Base-by-base conservation (phyloP, 2,329 filamentous ascomycete genomes). In the Nemania serpens region DNA sequence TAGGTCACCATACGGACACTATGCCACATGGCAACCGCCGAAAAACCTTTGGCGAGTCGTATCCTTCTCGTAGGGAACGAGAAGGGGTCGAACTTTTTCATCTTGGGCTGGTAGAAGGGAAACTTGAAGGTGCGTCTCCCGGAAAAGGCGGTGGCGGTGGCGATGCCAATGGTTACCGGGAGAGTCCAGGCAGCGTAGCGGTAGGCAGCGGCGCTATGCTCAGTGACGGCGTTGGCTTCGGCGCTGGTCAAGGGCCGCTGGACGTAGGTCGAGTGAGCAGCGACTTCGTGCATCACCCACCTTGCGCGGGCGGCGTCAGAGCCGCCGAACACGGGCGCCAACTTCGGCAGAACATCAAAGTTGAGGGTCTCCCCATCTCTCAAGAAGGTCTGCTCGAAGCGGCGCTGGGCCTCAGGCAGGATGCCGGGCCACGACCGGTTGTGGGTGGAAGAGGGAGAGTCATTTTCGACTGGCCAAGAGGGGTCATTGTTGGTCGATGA, bases 41-140 rank as follows among this genome's bases (percentile, higher is more conserved):
- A 41, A 0, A 11, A 47, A 3, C 75, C 75, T 2, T 62, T 69
- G 1, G 75, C 42, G n/a, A 73, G 29, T 4, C 69, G 66, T 17
- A 57, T 15, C 2, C 46, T 43, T 42, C 56, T 63, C 5, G 56
- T 50, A 3, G 76, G 75, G 46, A 77, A 78, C 12, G 59, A 53
- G 33, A 55, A 33, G 9, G 75, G 74, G 55, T 75, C 67, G 39
- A 76, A 74, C 29, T 48, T 66, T 18, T 58, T 50, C 39, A 69
- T 66, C 46, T 75, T 73, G 2, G 77, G 77, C 39, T 68, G 71
- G 67, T 73, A 77, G 42, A 81, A 72, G 15, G 78, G 77, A 64
- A 81, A 81, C 5, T 71, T 73, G 66, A 75, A 78, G 3, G 68
- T 74, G 18, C 64, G 64, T 42, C 75, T 72, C 4, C 71, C 70